These are phyloP conservation scores for Candida silvicultrix DNA, from an alignment of 805 yeast species.

Conservation along the genomic window DNA sequence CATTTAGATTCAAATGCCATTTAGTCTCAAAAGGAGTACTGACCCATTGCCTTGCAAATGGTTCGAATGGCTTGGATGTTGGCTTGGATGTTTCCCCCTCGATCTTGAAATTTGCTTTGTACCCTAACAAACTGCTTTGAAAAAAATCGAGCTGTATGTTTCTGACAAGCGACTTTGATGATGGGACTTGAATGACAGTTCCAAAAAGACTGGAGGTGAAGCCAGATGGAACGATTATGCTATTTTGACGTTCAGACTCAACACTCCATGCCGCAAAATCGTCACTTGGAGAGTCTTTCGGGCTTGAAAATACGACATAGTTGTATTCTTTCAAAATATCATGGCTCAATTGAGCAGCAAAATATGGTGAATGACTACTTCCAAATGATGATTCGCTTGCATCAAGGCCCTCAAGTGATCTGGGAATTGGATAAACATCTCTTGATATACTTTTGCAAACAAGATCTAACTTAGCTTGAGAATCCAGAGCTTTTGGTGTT, in stretches of 20 bases:
- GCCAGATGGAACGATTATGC: not conserved
- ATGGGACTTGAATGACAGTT: constrained; percentile 30
- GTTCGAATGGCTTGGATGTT: too few relatives aligned
- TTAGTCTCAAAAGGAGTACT: constrained; percentile 67
- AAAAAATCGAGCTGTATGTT: constrained; percentile 48
- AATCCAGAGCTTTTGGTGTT: too few relatives aligned
- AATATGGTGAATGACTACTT: constrained; percentile 42
- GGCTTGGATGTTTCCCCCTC: constrained; percentile 3
- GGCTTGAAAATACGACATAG: constrained; percentile 41
- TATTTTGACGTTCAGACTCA: not conserved
- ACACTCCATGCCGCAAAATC: constrained; percentile 4
- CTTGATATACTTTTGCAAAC: constrained; percentile 41
- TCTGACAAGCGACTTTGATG: constrained; percentile 36
- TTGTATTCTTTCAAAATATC: constrained; percentile 38
- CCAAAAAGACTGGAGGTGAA: constrained; percentile 16
- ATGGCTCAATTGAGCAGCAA: constrained; percentile 37
- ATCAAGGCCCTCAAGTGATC: constrained; percentile 32
- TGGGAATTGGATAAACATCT: constrained; percentile 41
- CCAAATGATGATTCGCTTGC: constrained; percentile 51
- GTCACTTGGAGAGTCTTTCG: not conserved
- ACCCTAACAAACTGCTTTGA: constrained; percentile 58
- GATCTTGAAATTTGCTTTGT: constrained; percentile 27
- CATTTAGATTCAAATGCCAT: constrained; percentile 58
- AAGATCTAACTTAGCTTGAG: constrained; percentile 15
- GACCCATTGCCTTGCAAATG: constrained; percentile 64